phyloP scores from a whole-genome alignment of 306 rosid genomes.

The cucumber (Cucumis sativus) region DNA sequence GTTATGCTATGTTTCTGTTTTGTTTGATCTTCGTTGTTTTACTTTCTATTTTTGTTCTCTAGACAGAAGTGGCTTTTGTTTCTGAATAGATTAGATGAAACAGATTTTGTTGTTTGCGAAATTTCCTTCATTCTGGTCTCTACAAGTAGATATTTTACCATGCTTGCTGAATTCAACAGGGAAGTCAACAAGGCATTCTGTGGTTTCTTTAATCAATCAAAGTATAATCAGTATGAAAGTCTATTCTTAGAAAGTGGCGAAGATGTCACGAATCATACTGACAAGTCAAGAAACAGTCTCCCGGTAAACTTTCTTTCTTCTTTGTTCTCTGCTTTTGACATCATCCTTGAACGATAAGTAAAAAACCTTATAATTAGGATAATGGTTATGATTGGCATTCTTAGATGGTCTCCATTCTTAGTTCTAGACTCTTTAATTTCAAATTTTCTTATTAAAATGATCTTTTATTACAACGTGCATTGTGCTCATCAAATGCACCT shows the following conservation, averaged over 20 bases:
- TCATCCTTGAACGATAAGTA: neutral
- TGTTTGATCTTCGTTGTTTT: neutral
- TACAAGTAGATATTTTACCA: neutral
- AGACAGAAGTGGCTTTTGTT: neutral
- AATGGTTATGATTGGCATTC: neutral
- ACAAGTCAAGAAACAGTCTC: neutral
- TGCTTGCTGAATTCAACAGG: constrained; percentile 39
- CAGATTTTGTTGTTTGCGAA: neutral
- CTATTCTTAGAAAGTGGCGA: constrained; percentile 22
- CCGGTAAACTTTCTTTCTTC: constrained; percentile 9
- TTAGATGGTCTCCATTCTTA: neutral
- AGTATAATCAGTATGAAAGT: constrained; percentile 23
- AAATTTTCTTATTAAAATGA: neutral
- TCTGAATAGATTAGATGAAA: neutral
- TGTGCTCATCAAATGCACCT: neutral
- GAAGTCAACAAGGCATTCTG: constrained; percentile 86
- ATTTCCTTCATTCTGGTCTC: neutral
- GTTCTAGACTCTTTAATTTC: neutral
- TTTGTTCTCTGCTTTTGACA: constrained; percentile 14
- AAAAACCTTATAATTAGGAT: neutral
- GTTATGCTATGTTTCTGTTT: neutral
- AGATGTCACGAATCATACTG: constrained; percentile 5
- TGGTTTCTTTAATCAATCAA: constrained; percentile 53
- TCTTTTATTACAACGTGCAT: neutral
- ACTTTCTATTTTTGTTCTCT: neutral